Evolutionary conservation across 306 rosid genomes (phyloP).

Genomic region (Phaseolus lunatus): DNA sequence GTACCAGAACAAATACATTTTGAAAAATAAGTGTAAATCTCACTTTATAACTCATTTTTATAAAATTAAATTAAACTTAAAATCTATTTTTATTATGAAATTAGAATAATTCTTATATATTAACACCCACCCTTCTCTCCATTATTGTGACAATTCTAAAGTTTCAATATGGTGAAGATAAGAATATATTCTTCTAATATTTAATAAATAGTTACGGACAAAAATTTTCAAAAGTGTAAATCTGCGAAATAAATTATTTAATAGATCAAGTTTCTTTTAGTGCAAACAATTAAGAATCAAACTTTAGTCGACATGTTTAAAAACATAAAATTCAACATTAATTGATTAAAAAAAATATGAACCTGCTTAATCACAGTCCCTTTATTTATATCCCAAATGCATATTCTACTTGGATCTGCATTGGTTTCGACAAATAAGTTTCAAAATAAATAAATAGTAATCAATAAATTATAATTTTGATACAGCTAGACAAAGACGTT

Average conservation of each 20-base stretch:
- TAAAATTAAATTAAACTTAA: no score
- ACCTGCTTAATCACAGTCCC: neutral
- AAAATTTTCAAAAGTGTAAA: neutral
- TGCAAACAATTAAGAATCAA: neutral
- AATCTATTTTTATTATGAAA: no score
- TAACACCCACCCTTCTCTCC: neutral
- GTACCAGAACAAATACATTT: no score
- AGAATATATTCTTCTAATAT: neutral
- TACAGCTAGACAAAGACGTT: neutral
- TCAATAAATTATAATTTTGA: constrained; percentile 3
- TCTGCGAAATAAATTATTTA: no score
- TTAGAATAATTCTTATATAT: no score
- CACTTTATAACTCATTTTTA: no score
- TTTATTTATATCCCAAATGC: neutral
- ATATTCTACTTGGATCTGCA: neutral
- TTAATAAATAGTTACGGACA: no score
- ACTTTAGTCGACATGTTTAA: neutral
- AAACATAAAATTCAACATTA: neutral
- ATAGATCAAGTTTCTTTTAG: neutral
- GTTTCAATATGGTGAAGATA: neutral
- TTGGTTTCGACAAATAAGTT: neutral
- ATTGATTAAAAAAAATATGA: neutral
- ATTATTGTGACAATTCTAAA: neutral
- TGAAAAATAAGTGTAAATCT: no score
- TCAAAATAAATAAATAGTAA: neutral